Base-by-base conservation (phyloP, 2,329 filamentous ascomycete species). In the Sporothrix pallida region DNA sequence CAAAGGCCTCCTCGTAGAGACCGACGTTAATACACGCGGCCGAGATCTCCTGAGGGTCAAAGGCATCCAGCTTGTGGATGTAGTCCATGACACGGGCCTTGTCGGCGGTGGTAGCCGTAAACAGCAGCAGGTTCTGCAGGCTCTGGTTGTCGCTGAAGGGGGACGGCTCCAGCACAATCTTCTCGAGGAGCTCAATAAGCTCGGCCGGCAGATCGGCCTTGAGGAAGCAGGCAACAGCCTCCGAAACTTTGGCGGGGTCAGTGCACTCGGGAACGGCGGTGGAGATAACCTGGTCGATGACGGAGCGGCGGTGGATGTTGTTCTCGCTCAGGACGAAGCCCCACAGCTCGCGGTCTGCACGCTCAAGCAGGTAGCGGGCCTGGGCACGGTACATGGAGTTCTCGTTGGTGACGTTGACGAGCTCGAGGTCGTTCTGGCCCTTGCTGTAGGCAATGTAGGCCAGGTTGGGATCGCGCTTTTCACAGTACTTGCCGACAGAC, bases 361-460 rank as follows among this genome's bases (percentile, higher is more conserved):
- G 92, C 79, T 98, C 95, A 71, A 99, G 86, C 31, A 99, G 88
- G 83, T 99, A 99, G 52, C 96, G 92, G 74, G 95, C 95, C 83
- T 99, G 96, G n/a, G 93, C 93, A 79, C 95, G 92, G 88, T 97
- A 99, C 96, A 99, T 99, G n/a, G 93, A 91, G 84, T 99, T 99
- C 84, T 99, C 97, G 79, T 98, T 99, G 80, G 96, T 98, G 80
- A 99, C 95, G 82, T 93, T 96, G 83, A 99, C 95, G 73, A 99
- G 89, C 84, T 99, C 97, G 46, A 99, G 85, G 80, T 99, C 96
- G 77, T 99, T 99, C 83, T 98, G 93, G 23, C 96, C 96, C 87
- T 99, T 99, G 79, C 91, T 89, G 83, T 98, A 99, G 75, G 94
- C 93, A 80, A 98, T 97, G 83, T 93, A 97, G 2, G 94, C 95